phyloP scores from a whole-genome alignment of 1,284 basidiomycete species.

The Ganoderma sinense region DNA sequence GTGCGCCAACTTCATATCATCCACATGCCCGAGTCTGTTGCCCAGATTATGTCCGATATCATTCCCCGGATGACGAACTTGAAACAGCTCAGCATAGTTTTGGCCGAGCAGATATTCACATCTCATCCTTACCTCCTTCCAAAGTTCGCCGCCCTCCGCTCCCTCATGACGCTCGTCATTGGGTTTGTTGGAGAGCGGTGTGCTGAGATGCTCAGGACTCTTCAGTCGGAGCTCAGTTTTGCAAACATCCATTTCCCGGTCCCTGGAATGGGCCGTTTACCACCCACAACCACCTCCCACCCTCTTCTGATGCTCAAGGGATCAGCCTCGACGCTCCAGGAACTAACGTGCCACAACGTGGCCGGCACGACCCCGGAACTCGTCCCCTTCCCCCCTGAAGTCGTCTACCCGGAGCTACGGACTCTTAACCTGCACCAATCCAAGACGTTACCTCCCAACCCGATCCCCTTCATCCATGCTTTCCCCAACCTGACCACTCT shows the following conservation, averaged over 20 bases:
- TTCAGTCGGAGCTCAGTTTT: neutral
- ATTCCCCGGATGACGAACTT: neutral
- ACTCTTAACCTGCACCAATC: too few species aligned
- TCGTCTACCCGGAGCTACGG: too few species aligned
- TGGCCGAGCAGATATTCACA: neutral
- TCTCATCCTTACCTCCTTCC: neutral
- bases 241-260: neutral
- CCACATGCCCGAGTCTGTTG: neutral
- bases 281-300: too few species aligned
- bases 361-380: too few species aligned
- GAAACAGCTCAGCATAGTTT: neutral
- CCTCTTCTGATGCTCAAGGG: too few species aligned
- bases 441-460: too few species aligned
- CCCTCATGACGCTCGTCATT: neutral
- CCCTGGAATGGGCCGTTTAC: too few species aligned
- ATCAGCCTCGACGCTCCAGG: too few species aligned
- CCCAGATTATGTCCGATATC: neutral
- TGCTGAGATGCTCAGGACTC: neutral
- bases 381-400: too few species aligned
- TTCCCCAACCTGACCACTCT: too few species aligned
- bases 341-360: too few species aligned
- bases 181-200: neutral
- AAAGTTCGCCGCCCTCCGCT: neutral
- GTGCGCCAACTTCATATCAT: neutral
- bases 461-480: too few species aligned